Conservation (phyloP, 371 early-diverging fungal genomes). For the Rhizopus sp. region DNA sequence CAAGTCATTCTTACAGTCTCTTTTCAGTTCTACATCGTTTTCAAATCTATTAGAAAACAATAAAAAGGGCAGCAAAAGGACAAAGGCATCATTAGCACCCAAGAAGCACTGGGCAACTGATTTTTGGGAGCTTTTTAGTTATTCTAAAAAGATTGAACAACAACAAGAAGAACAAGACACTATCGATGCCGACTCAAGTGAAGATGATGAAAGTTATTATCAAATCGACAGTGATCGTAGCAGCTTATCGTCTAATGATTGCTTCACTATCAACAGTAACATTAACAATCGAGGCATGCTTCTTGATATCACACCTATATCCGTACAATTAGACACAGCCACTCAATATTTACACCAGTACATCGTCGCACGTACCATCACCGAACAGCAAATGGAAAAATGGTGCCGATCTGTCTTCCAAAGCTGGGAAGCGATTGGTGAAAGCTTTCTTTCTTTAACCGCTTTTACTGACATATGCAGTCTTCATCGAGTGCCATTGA, state of each 20-base stretch:
- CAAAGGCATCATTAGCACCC: conserved; percentile 3
- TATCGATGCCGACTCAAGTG: background rate
- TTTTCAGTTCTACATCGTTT: conserved; percentile 34
- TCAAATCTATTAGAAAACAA: conserved; percentile 15
- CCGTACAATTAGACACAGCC: conserved; percentile 24
- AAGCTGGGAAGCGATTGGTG: conserved; percentile 52
- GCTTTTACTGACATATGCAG: no score
- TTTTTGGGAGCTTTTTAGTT: conserved; percentile 22
- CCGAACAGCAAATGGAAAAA: conserved; percentile 16
- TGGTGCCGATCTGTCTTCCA: conserved; percentile 47
- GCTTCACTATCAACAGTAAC: conserved; percentile 7
- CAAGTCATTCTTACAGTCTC: conserved; percentile 40
- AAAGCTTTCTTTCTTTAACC: conserved; percentile 29
- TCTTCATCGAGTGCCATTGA: background rate
- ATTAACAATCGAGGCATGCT: conserved; percentile 24
- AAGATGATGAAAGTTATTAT: conserved; percentile 26
- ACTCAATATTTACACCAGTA: conserved; percentile 22
- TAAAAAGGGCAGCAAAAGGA: conserved; percentile 4
- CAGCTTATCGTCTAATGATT: background rate
- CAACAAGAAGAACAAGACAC: conserved; percentile 1
- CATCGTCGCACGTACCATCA: conserved; percentile 6
- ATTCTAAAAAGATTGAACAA: conserved; percentile 10
- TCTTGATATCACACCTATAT: conserved; percentile 31
- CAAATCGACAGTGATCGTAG: conserved; percentile 24
- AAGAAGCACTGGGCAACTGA: conserved; percentile 22